Percentiles rank a stretch among this genome's conserved stretches.
Evolutionary conservation across 306 rosid species (phyloP).

Genomic region (Psophocarpus tetragonolobus): DNA sequence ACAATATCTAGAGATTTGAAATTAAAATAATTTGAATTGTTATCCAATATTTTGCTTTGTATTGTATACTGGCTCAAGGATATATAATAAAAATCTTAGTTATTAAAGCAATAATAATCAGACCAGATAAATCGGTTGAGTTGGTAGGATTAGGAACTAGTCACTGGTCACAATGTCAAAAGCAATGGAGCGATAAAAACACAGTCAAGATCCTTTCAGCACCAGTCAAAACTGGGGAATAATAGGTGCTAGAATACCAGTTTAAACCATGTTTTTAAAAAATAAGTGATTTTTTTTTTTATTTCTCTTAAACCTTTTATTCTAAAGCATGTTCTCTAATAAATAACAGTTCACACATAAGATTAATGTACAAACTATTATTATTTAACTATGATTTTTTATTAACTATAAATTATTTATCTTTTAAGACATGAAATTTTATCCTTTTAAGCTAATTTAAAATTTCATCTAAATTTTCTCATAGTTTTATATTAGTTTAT

Average conservation of each 20-base stretch:
- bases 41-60: too few species aligned
- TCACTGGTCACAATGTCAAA: too few species aligned
- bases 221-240: not conserved
- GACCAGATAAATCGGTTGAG: not conserved
- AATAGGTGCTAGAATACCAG: not conserved
- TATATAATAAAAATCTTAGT: not conserved
- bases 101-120: too few species aligned
- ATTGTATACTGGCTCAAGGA: slow-evolving; percentile 1
- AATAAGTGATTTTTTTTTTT: not conserved
- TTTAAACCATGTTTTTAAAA: not conserved
- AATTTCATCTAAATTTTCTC: not conserved
- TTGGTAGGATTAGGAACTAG: too few species aligned
- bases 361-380: not conserved
- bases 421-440: not conserved
- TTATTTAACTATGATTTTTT: too few species aligned
- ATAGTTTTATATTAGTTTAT: not conserved
- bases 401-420: too few species aligned
- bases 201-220: not conserved
- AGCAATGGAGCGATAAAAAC: too few species aligned
- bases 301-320: too few species aligned
- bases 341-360: not conserved
- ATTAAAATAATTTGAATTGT: too few species aligned
- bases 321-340: not conserved
- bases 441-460: not conserved
- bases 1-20: too few species aligned